Percentiles rank a stretch among this genome's conserved stretches.
phyloP scores from a whole-genome alignment of 2,329 filamentous ascomycete species.

The Ascochyta fabae region DNA sequence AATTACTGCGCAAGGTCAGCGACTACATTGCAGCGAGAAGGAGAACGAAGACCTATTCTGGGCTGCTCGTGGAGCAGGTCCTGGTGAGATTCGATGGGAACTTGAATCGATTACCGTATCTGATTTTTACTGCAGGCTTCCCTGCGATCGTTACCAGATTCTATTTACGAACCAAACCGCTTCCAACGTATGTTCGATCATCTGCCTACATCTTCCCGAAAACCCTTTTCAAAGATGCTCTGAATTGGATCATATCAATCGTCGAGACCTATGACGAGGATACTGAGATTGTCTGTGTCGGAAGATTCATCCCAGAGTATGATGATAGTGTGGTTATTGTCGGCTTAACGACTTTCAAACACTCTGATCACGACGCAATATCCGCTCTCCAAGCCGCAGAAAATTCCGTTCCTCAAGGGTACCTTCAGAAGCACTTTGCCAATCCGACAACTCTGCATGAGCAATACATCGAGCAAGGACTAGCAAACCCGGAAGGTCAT shows the following conservation, averaged over 20 bases:
- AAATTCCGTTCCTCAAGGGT: neutral
- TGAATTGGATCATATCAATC: slow-evolving; percentile 55
- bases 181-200: slow-evolving; percentile 30
- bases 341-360: slow-evolving; percentile 53
- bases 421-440: neutral
- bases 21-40: neutral
- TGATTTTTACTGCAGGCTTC: slow-evolving; percentile 49
- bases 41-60: neutral
- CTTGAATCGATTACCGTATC: neutral
- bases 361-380: slow-evolving; percentile 56
- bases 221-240: slow-evolving; percentile 53
- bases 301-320: slow-evolving; percentile 36
- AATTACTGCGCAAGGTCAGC: neutral
- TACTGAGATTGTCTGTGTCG: slow-evolving; percentile 53
- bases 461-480: neutral
- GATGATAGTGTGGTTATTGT: slow-evolving; percentile 44
- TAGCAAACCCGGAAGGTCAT: neutral
- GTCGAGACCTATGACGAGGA: slow-evolving; percentile 44
- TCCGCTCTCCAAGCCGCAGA: slow-evolving; percentile 33
- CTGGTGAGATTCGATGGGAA: slow-evolving; percentile 34
- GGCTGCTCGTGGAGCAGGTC: neutral
- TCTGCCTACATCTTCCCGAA: slow-evolving; percentile 57
- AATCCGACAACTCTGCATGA: neutral
- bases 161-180: slow-evolving; percentile 52
- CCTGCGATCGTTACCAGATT: slow-evolving; percentile 57